Evolutionary conservation across 345 rosid species (phyloP).

Genomic region (Brassica carinata): DNA sequence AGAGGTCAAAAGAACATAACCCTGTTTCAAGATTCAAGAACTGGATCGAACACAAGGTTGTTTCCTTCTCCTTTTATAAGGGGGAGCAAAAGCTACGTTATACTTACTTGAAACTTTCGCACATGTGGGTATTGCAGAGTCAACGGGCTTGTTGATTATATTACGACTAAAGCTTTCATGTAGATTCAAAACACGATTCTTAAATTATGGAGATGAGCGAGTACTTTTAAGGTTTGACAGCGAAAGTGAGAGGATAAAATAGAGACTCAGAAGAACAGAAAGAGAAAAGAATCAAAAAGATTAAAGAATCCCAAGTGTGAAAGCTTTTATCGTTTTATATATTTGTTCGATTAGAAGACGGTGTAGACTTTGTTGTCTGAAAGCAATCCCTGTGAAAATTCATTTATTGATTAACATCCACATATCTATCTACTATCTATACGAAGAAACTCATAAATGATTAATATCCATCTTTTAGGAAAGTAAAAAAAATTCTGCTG

Average conservation of each 20-base stretch:
- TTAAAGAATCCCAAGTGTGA: slow-evolving; percentile 24
- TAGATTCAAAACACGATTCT: slow-evolving; percentile 22
- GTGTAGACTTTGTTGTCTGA: slow-evolving; percentile 19
- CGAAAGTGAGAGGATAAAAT: slow-evolving; percentile 8
- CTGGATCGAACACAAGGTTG: not conserved
- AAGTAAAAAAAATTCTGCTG: not conserved
- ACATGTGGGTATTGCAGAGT: not conserved
- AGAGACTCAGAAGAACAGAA: slow-evolving; percentile 20
- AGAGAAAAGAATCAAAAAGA: not conserved
- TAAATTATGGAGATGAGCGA: slow-evolving; percentile 9
- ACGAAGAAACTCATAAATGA: not conserved
- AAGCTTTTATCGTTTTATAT: slow-evolving; percentile 1
- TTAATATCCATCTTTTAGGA: not conserved
- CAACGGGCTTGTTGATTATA: not conserved
- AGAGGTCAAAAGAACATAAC: slow-evolving; percentile 66
- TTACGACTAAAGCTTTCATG: not conserved
- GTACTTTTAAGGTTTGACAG: slow-evolving; percentile 22
- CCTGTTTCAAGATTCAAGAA: slow-evolving; percentile 43
- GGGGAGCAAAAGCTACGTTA: not conserved
- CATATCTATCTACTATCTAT: not conserved
- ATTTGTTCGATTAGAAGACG: not conserved
- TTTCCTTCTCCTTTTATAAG: not conserved
- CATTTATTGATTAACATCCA: slow-evolving; percentile 1
- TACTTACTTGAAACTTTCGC: slow-evolving; percentile 20
- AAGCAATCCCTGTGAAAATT: not conserved